phyloP scores from a whole-genome alignment of 75 land plant genomes.

The Adiantum capillusveneris region DNA sequence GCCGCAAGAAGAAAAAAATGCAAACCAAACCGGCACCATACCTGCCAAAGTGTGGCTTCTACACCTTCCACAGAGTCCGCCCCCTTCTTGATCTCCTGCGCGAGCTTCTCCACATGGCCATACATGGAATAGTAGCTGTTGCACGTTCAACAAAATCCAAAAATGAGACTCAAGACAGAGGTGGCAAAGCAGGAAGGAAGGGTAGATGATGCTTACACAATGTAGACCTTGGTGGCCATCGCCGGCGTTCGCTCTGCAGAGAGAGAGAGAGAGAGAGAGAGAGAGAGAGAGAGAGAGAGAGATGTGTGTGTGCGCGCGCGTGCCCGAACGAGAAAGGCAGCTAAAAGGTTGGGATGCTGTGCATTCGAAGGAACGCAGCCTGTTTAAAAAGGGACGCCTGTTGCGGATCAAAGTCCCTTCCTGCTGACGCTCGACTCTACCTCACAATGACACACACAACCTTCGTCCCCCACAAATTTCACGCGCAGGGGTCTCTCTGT shows the following conservation, averaged over 20 bases:
- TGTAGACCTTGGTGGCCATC: constrained; percentile 41
- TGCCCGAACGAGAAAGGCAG: too few species aligned
- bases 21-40: constrained; percentile 6
- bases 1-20: neutral
- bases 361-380: too few species aligned
- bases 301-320: too few species aligned
- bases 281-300: neutral
- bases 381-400: too few species aligned
- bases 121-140: constrained; percentile 87
- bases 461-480: too few species aligned
- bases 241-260: neutral
- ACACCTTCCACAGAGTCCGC: constrained; percentile 91
- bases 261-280: neutral
- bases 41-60: constrained; percentile 88
- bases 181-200: constrained; percentile 1
- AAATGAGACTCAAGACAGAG: too few species aligned
- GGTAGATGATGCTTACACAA: constrained; percentile 25
- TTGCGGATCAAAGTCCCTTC: too few species aligned
- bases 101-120: constrained; percentile 83
- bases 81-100: constrained; percentile 84
- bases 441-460: too few species aligned
- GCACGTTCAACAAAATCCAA: too few species aligned
- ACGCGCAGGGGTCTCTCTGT: too few species aligned
- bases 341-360: too few species aligned
- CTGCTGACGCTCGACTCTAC: too few species aligned